Evolutionary conservation across 163 green algal species (phyloP), one percentile per base, ranked within the genome.

Genomic region (Chlorella variabilis): DNA sequence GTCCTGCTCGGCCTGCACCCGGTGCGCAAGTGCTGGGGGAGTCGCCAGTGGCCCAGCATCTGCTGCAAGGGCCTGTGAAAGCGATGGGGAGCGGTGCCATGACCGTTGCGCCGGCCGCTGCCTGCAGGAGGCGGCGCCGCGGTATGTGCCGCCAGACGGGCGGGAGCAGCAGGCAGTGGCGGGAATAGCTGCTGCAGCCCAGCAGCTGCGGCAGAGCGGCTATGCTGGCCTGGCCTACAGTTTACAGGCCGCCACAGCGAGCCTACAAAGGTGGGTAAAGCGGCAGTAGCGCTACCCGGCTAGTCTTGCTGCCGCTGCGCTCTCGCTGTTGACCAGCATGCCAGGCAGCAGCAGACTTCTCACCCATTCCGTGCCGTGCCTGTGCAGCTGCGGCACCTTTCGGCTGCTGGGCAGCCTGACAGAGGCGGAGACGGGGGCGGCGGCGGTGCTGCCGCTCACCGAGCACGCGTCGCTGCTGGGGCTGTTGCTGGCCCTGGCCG

Each of bases 1-100:
- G 39, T 81, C 13, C 41, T 81, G 75, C 75, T 81, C 4, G 75
- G 75, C 20, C 21, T 81, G 1, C 39, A 73, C 20, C 39, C 62
- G n/a, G 59, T 69, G 25, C 11, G 15, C 51, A 13, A 13, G 9
- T 18, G 29, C 29, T 17, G n/a, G n/a, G n/a, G n/a, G n/a, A n/a
- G n/a, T n/a, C n/a, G n/a, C n/a, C n/a, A n/a, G n/a, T n/a, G n/a
- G n/a, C n/a, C n/a, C n/a, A n/a, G n/a, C n/a, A n/a, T n/a, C n/a
- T n/a, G n/a, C n/a, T n/a, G n/a, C n/a, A n/a, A n/a, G n/a, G n/a
- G n/a, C n/a, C n/a, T n/a, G n/a, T n/a, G n/a, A n/a, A n/a, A n/a
- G n/a, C n/a, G n/a, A n/a, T n/a, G n/a, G n/a, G n/a, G n/a, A n/a
- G n/a, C n/a, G n/a, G n/a, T n/a, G n/a, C n/a, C n/a, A n/a, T n/a